Base-by-base conservation (phyloP, 306 rosid genomes). In the Luffa acutangula region DNA sequence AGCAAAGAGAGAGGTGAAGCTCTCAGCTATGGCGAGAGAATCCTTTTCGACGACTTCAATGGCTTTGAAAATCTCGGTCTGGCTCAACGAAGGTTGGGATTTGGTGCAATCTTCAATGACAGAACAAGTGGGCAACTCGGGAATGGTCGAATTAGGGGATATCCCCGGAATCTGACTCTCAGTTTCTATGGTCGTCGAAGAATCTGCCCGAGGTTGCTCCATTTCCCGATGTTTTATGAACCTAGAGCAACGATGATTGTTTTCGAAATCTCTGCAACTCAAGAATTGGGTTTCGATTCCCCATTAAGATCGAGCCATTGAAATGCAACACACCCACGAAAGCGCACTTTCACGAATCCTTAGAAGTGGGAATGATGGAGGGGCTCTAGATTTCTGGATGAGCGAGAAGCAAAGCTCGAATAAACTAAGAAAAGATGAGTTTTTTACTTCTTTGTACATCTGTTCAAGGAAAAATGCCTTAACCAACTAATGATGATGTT, bases 1-100 rank as follows among this genome's bases (percentile, higher is more conserved):
- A 39, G 87, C 88, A 85, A 94, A 92, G 78, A 92, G 93, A 64
- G 97, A 87, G 80, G 83, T 80, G 87, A 89, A 94, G 79, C 93
- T 94, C 77, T 90, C 84, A 31, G 95, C 89, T 43, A 92, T 89
- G 75, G 90, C 97, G n/a, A 86, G 25, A 6, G 98, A 92, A 64
- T 91, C 93, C 57, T 91, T 82, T 89, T 91, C 97, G 8, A 91
- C 93, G 4, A 94, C 90, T 75, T 91, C 87, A 14, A 94, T 82
- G 25, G 95, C 93, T 85, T 79, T 81, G 81, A 89, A 49, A n/a
- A 91, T 81, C 63, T 91, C 88, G 7, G 81, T 76, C 75, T 83
- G 90, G 78, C 83, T 85, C 49, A 81, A 53, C 54, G 81, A 56
- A 4, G 75, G 80, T 52, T 72, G 42, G 13, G 89, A 76, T 71